Percentiles rank a stretch among this genome's conserved stretches.
Evolutionary conservation across 768 basidiomycete genomes (phyloP).

Genomic region (Hemileccinum impolitum): DNA sequence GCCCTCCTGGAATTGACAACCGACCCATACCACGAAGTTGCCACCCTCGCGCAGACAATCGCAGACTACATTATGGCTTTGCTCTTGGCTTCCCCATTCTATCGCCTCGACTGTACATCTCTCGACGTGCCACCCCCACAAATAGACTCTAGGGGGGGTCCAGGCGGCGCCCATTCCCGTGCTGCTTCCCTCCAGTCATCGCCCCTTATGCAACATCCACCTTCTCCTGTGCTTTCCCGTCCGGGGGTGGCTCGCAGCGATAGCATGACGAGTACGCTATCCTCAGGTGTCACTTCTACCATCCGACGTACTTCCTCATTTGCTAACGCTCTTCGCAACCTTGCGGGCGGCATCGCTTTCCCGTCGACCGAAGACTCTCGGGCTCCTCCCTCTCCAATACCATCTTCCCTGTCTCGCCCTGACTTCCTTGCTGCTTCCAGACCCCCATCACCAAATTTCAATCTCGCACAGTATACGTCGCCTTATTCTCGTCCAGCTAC

Average conservation of each 20-base stretch:
- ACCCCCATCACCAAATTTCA: constrained; percentile 77
- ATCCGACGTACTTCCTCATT: constrained; percentile 78
- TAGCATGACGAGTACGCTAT: constrained; percentile 58
- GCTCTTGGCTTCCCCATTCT: constrained; percentile 86
- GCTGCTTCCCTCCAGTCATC: constrained; percentile 52
- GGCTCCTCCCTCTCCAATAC: constrained; percentile 34
- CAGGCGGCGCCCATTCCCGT: constrained; percentile 36
- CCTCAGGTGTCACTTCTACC: constrained; percentile 62
- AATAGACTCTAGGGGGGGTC: constrained; percentile 32
- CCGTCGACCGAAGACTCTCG: constrained; percentile 57
- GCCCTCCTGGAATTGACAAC: constrained; percentile 86
- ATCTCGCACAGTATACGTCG: constrained; percentile 71
- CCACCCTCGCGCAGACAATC: constrained; percentile 84
- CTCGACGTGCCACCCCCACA: constrained; percentile 48
- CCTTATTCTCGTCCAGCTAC: constrained; percentile 63
- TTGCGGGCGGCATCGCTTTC: constrained; percentile 71
- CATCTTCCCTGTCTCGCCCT: constrained; percentile 19
- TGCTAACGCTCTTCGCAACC: constrained; percentile 66
- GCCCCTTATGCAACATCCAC: constrained; percentile 40
- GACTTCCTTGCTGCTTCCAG: constrained; percentile 47
- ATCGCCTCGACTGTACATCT: constrained; percentile 64
- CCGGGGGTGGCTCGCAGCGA: constrained; percentile 56
- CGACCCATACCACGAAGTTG: constrained; percentile 92
- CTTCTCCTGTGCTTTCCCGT: constrained; percentile 46
- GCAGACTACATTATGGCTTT: constrained; percentile 91